Evolutionary conservation across 208 protist genomes (phyloP).

Genomic region (Crithidia acanthocephali): DNA sequence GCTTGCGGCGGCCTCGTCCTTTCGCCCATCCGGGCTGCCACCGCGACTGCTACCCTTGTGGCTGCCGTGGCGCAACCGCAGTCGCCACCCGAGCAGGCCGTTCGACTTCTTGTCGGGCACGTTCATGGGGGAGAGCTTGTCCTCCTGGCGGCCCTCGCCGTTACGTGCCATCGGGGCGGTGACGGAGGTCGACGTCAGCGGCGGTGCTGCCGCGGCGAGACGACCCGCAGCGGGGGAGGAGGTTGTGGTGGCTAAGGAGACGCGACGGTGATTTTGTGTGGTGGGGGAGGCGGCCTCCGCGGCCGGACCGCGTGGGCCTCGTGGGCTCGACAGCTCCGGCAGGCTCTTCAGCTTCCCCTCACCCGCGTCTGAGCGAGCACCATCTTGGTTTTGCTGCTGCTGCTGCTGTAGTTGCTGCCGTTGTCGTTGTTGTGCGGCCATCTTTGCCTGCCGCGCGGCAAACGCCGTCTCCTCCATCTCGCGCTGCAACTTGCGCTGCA

Average conservation of each 20-base stretch:
- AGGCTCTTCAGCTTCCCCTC: neutral
- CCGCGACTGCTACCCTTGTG: neutral
- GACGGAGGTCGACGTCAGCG: neutral
- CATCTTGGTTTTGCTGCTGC: neutral
- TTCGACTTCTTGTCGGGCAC: slow-evolving; percentile 1
- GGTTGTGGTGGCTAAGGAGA: too few species aligned
- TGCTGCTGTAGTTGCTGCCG: neutral
- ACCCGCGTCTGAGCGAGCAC: neutral
- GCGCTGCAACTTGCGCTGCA: neutral
- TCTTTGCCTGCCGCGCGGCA: neutral
- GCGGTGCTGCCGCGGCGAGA: neutral
- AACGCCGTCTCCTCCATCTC: slow-evolving; percentile 1
- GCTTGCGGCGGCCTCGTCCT: neutral
- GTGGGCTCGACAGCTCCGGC: too few species aligned
- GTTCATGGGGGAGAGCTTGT: neutral
- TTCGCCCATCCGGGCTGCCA: neutral
- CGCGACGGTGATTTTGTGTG: neutral
- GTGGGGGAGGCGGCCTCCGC: neutral
- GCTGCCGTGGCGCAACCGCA: neutral
- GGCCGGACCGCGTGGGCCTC: too few species aligned
- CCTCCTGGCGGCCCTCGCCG: neutral
- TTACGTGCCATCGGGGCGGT: neutral
- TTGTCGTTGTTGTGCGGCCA: neutral
- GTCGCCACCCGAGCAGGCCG: slow-evolving; percentile 7
- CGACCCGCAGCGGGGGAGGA: too few species aligned